These are phyloP conservation scores for Arthrinium phaeospermum DNA, from an alignment of 2,329 filamentous ascomycete species.

Conservation along the genomic window DNA sequence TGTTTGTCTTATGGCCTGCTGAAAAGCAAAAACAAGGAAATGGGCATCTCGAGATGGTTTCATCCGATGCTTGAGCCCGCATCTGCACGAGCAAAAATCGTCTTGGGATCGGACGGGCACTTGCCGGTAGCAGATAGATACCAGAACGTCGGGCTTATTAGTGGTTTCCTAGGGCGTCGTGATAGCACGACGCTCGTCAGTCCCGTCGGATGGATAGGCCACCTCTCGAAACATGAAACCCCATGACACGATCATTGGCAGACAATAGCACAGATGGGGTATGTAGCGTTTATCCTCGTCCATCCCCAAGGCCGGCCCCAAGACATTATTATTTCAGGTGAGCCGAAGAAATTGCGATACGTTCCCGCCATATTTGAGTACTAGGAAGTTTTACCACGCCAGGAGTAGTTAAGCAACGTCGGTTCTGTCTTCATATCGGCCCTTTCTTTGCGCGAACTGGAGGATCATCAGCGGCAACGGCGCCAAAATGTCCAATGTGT, in stretches of 20 bases:
- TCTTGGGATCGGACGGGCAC: neutral
- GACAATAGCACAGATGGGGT: neutral
- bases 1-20: neutral
- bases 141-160: neutral
- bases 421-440: neutral
- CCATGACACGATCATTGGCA: slow-evolving; percentile 13
- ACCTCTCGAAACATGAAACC: slow-evolving; percentile 2
- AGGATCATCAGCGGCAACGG: slow-evolving; percentile 2
- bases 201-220: neutral
- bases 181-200: neutral
- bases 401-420: neutral
- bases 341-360: neutral
- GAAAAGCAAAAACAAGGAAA: neutral
- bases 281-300: neutral
- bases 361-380: neutral
- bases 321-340: neutral
- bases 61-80: neutral
- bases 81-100: neutral
- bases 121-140: neutral
- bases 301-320: neutral
- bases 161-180: neutral
- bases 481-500: neutral
- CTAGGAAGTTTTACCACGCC: neutral
- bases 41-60: neutral
- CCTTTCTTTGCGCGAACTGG: neutral